phyloP scores from a whole-genome alignment of 106 monocot species.

The Posidonia australis region DNA sequence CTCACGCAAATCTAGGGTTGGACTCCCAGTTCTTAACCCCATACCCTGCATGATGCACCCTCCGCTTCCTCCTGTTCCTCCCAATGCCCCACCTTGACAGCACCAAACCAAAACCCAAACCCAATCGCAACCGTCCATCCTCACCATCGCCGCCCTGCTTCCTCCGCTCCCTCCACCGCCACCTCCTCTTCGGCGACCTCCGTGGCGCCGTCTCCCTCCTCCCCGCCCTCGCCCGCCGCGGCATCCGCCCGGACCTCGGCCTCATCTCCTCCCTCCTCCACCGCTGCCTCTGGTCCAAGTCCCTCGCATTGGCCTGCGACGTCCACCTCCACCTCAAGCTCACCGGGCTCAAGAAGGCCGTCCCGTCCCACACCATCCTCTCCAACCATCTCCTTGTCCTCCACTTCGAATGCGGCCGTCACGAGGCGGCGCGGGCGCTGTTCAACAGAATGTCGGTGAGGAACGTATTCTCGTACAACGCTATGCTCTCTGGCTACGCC shows the following conservation, averaged over 20 bases:
- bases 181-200: constrained; percentile 20
- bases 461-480: constrained; percentile 58
- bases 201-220: constrained; percentile 29
- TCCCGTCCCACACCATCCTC: constrained; percentile 28
- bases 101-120: neutral
- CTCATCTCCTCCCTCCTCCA: constrained; percentile 41
- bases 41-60: neutral
- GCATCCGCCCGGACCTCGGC: constrained; percentile 28
- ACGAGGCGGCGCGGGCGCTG: constrained; percentile 27
- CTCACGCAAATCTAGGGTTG: too few species aligned
- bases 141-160: constrained; percentile 26
- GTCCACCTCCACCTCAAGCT: constrained; percentile 37
- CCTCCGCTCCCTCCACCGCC: constrained; percentile 29
- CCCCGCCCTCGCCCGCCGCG: constrained; percentile 37
- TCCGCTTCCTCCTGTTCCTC: constrained; percentile 13
- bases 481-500: constrained; percentile 66
- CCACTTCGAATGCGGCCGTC: constrained; percentile 30
- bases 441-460: constrained; percentile 51
- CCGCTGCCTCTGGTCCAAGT: constrained; percentile 25
- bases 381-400: constrained; percentile 41
- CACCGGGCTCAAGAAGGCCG: constrained; percentile 15
- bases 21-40: too few species aligned
- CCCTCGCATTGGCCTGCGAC: constrained; percentile 27
- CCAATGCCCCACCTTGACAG: constrained; percentile 18
- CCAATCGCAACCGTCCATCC: neutral